A percentile compares a stretch with the other conserved stretches of the same genome.
These are phyloP conservation scores for Barnettozyma pratensis DNA, from an alignment of 805 yeast species.

Conservation along the genomic window DNA sequence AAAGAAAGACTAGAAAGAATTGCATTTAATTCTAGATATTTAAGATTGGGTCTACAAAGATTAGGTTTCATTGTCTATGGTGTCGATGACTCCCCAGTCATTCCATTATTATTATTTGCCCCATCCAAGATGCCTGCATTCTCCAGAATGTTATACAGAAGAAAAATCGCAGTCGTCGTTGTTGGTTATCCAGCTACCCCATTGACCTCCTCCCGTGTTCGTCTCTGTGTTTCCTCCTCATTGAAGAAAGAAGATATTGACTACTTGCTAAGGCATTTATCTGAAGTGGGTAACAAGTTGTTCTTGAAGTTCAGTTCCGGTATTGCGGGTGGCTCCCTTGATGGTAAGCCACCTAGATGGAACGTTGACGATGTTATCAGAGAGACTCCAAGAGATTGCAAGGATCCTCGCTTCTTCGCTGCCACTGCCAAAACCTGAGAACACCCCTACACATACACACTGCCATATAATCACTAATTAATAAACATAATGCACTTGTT, in stretches of 20 bases:
- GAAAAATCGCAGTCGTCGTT: conserved; percentile 88
- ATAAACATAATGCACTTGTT: background rate
- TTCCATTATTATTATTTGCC: conserved; percentile 79
- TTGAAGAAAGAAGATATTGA: conserved; percentile 94
- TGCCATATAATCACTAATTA: background rate
- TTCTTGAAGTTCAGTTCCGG: conserved; percentile 76
- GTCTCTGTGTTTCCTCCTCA: conserved; percentile 90
- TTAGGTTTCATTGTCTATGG: conserved; percentile 94
- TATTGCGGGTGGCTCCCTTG: conserved; percentile 55
- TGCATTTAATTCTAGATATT: conserved; percentile 92
- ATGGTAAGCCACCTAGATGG: conserved; percentile 74
- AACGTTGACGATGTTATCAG: conserved; percentile 70
- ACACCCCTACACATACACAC: background rate
- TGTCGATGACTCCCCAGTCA: conserved; percentile 93
- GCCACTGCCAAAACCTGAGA: conserved; percentile 13
- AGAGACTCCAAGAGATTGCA: conserved; percentile 63
- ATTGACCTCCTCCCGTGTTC: conserved; percentile 78
- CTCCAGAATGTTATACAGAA: conserved; percentile 71
- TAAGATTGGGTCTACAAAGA: conserved; percentile 84
- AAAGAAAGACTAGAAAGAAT: conserved; percentile 84
- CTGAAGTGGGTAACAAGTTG: conserved; percentile 72
- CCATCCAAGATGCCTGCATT: conserved; percentile 95
- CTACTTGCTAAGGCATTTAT: conserved; percentile 60
- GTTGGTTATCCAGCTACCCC: conserved; percentile 99
- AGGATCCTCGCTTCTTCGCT: conserved; percentile 33